phyloP scores from a whole-genome alignment of 257 asterid species.

The Solanum habrochaites region DNA sequence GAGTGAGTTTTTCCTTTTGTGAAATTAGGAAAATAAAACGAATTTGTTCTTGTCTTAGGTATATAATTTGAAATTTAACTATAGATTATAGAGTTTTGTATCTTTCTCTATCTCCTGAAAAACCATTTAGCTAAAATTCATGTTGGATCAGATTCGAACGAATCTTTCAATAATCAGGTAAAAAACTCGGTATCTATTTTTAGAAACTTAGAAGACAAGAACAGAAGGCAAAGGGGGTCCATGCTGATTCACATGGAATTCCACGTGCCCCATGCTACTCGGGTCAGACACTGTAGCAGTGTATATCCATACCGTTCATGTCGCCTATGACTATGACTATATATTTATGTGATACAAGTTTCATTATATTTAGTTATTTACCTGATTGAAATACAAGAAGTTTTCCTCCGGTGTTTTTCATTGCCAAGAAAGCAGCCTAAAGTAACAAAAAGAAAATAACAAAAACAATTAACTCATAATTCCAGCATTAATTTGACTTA shows the following conservation, averaged over 20 bases:
- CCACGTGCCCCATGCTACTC: neutral
- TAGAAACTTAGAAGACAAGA: neutral
- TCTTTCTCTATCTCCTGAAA: too few relatives aligned
- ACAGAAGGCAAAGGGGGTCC: neutral
- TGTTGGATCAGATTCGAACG: neutral
- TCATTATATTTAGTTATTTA: slow-evolving; percentile 5
- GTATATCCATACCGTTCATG: neutral
- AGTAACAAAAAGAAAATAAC: slow-evolving; percentile 4
- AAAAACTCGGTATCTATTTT: neutral
- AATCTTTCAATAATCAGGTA: neutral
- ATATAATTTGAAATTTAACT: too few relatives aligned
- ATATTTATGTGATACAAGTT: neutral
- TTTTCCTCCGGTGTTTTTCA: slow-evolving; percentile 90
- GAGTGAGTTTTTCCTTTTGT: too few relatives aligned
- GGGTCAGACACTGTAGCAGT: neutral
- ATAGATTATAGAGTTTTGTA: too few relatives aligned
- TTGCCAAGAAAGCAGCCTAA: slow-evolving; percentile 96
- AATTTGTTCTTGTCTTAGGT: too few relatives aligned
- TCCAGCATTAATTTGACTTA: neutral
- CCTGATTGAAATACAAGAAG: slow-evolving; percentile 96
- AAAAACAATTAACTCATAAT: neutral
- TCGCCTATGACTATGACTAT: neutral
- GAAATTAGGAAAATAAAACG: too few relatives aligned
- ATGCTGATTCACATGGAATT: neutral
- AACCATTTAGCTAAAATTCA: neutral